Evolutionary conservation across 129 eudicot species (phyloP).

Genomic region (Helianthus annuus): DNA sequence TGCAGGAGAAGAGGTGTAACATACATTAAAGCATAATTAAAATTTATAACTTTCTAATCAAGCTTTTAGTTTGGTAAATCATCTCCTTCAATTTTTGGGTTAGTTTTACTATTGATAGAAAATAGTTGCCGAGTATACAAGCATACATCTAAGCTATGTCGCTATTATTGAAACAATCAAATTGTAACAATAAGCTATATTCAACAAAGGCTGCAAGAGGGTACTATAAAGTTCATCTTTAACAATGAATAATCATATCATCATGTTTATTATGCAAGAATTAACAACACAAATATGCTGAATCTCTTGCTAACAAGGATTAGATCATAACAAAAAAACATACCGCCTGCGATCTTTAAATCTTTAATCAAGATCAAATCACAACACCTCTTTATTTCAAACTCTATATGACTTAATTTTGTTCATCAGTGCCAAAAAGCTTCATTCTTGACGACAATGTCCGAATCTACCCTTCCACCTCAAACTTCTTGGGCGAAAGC

Average conservation of each 20-base stretch:
- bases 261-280: slow-evolving; percentile 21
- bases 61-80: too few species aligned
- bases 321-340: slow-evolving; percentile 21
- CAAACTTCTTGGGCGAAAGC: slow-evolving; percentile 68
- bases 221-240: slow-evolving; percentile 11
- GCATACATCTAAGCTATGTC: background rate
- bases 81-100: too few species aligned
- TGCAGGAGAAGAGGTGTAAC: too few species aligned
- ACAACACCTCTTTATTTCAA: background rate
- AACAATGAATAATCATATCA: background rate
- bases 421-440: slow-evolving; percentile 53
- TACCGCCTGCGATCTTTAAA: slow-evolving; percentile 20
- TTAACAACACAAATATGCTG: slow-evolving; percentile 17
- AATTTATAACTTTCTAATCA: background rate
- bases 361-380: too few species aligned
- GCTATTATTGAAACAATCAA: background rate
- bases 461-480: slow-evolving; percentile 65
- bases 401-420: slow-evolving; percentile 13
- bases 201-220: too few species aligned
- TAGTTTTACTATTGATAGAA: too few species aligned
- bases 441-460: slow-evolving; percentile 66
- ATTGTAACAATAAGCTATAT: background rate
- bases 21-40: background rate
- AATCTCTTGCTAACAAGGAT: slow-evolving; percentile 18
- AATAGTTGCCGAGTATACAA: too few species aligned